phyloP scores from a whole-genome alignment of 495 filamentous ascomycete genomes.

The Polyplosphaeria fusca region DNA sequence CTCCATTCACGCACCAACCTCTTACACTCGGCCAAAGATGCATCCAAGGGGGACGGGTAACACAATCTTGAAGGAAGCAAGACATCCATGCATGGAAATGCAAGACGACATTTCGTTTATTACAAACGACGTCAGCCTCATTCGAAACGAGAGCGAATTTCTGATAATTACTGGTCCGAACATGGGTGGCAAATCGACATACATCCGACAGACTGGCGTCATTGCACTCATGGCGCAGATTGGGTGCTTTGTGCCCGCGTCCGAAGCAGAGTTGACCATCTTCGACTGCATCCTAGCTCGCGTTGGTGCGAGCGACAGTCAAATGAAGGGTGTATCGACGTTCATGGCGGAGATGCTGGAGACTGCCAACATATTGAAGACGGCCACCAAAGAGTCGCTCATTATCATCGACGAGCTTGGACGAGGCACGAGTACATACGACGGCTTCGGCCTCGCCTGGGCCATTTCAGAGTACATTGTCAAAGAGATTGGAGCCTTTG shows the following conservation, averaged over 20 bases:
- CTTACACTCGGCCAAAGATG: slow-evolving; percentile 88
- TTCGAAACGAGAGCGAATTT: slow-evolving; percentile 80
- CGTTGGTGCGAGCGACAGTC: slow-evolving; percentile 91
- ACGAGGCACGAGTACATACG: slow-evolving; percentile 95
- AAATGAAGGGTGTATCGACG: slow-evolving; percentile 96
- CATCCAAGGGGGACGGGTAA: slow-evolving; percentile 87
- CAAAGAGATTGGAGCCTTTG: slow-evolving; percentile 87
- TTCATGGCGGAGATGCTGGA: slow-evolving; percentile 99
- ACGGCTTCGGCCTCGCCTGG: slow-evolving; percentile 97
- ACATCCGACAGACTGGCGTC: slow-evolving; percentile 96
- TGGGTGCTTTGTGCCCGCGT: slow-evolving; percentile 93
- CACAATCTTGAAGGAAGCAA: slow-evolving; percentile 85
- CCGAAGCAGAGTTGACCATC: slow-evolving; percentile 86
- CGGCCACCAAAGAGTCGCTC: slow-evolving; percentile 85
- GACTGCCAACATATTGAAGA: slow-evolving; percentile 97
- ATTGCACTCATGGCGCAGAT: slow-evolving; percentile 97
- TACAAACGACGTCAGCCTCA: slow-evolving; percentile 88
- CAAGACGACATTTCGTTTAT: slow-evolving; percentile 98
- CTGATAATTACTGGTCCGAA: slow-evolving; percentile 97
- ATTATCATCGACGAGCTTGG: slow-evolving; percentile 99
- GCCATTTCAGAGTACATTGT: slow-evolving; percentile 98
- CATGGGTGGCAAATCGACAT: slow-evolving; percentile 98
- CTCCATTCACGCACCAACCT: slow-evolving; percentile 85
- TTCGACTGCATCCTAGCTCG: slow-evolving; percentile 98
- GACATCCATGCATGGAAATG: slow-evolving; percentile 99